phyloP scores from a whole-genome alignment of 2,329 filamentous ascomycete species.

The Biscogniauxia sp. region DNA sequence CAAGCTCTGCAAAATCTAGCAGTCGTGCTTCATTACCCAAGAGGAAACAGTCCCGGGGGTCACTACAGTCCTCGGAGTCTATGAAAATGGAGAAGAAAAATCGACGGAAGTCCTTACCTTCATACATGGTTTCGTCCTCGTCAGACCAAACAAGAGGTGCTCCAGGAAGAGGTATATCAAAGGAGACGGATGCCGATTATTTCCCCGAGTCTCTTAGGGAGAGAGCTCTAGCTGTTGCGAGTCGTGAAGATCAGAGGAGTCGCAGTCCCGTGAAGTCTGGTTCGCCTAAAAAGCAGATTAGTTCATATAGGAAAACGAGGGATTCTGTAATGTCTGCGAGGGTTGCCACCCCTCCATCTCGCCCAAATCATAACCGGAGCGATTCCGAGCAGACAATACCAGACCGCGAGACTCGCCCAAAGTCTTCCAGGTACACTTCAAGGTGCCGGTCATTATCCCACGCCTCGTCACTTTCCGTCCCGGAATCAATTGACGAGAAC shows the following conservation, averaged over 20 bases:
- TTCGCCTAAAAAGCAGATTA: slow-evolving; percentile 12
- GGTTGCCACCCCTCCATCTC: slow-evolving; percentile 5
- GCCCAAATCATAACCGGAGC: slow-evolving; percentile 8
- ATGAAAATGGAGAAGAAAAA: slow-evolving; percentile 11
- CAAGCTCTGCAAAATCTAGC: slow-evolving; percentile 15
- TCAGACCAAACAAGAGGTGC: slow-evolving; percentile 11
- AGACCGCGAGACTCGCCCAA: slow-evolving; percentile 6
- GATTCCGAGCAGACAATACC: slow-evolving; percentile 18
- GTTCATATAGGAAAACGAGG: not conserved
- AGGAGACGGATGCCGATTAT: slow-evolving; percentile 12
- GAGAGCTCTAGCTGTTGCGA: slow-evolving; percentile 17
- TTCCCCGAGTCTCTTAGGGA: slow-evolving; percentile 24
- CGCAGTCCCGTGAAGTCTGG: slow-evolving; percentile 9
- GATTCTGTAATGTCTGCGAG: slow-evolving; percentile 1
- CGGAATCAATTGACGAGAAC: slow-evolving; percentile 14
- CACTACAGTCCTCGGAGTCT: slow-evolving; percentile 10
- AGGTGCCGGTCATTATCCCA: slow-evolving; percentile 21
- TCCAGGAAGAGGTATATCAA: slow-evolving; percentile 6
- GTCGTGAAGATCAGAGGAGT: slow-evolving; percentile 10
- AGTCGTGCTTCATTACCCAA: slow-evolving; percentile 13
- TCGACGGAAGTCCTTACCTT: slow-evolving; percentile 28
- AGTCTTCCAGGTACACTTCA: slow-evolving; percentile 10
- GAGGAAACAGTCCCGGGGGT: slow-evolving; percentile 16
- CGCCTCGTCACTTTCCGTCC: slow-evolving; percentile 9
- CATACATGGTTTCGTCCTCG: slow-evolving; percentile 18